Evolutionary conservation across 148 eudicot genomes (phyloP).

Genomic region (Camellia japonica): DNA sequence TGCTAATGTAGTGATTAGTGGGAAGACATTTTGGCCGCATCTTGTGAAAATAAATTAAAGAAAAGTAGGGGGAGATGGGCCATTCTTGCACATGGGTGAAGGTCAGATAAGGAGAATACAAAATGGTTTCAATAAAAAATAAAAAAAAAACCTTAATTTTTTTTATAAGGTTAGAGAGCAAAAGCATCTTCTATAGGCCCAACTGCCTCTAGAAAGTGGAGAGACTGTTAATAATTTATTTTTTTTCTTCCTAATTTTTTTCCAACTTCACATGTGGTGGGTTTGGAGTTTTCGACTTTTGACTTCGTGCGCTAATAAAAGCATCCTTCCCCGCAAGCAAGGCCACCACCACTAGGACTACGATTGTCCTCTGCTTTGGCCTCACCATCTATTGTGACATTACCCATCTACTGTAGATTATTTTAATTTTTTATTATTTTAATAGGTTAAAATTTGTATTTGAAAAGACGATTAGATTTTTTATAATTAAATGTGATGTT

Average conservation of each 20-base stretch:
- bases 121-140: conserved; percentile 8
- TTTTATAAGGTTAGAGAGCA: neutral
- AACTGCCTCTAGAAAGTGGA: conserved; percentile 22
- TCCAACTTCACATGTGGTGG: conserved; percentile 31
- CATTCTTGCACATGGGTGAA: conserved; percentile 49
- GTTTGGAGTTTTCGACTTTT: conserved; percentile 15
- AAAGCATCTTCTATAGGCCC: conserved; percentile 17
- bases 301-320: neutral
- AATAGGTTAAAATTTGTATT: no score
- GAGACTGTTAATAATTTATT: neutral
- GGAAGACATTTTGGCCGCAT: neutral
- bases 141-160: neutral
- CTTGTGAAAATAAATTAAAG: neutral
- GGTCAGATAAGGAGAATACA: conserved; percentile 21
- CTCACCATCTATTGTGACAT: no score
- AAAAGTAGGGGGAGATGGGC: conserved; percentile 17
- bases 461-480: no score
- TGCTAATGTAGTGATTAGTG: neutral
- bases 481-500: no score
- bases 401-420: no score
- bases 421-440: no score
- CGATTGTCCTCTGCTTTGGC: no score
- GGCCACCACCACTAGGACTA: no score
- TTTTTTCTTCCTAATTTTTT: neutral
- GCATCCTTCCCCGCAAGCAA: no score